A percentile compares a stretch with the other conserved stretches of the same genome.
Evolutionary conservation across 73 alveolate genomes (phyloP).

Genomic region (Paramecium octaurelia): DNA sequence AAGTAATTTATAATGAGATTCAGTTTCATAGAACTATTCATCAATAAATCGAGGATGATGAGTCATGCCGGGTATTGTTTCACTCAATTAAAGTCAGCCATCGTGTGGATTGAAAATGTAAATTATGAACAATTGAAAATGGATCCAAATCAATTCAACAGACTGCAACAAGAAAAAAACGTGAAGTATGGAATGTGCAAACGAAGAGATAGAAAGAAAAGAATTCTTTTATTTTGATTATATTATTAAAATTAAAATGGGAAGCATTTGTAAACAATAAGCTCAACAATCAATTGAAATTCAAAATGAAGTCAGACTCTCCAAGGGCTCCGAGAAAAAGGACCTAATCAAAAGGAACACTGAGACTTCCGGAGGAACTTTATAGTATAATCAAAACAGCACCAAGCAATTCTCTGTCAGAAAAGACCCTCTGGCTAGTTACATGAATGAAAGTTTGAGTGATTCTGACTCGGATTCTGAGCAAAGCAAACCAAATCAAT

Average conservation of each 20-base stretch:
- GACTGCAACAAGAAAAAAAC: neutral
- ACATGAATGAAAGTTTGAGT: neutral
- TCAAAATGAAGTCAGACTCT: neutral
- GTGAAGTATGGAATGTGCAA: neutral
- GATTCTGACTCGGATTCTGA: neutral
- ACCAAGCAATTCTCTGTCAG: conserved; percentile 5
- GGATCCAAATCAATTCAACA: neutral
- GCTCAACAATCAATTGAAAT: neutral
- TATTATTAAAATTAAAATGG: conserved; percentile 35
- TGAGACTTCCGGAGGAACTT: conserved; percentile 20
- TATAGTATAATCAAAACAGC: neutral
- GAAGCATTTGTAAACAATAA: conserved; percentile 20
- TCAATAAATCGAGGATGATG: neutral
- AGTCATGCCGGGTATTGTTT: neutral
- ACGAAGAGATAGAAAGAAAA: neutral
- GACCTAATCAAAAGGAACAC: neutral
- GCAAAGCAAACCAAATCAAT: neutral
- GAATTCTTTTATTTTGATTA: neutral
- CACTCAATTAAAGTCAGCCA: neutral
- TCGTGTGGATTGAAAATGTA: neutral
- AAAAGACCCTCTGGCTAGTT: conserved; percentile 32
- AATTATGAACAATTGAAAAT: neutral
- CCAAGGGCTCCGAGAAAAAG: neutral
- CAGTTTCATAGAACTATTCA: neutral
- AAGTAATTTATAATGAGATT: neutral